These are phyloP conservation scores for Sphagnum contortum DNA, from an alignment of 225 moss, liverwort and hornwort genomes.

Conservation along the genomic window DNA sequence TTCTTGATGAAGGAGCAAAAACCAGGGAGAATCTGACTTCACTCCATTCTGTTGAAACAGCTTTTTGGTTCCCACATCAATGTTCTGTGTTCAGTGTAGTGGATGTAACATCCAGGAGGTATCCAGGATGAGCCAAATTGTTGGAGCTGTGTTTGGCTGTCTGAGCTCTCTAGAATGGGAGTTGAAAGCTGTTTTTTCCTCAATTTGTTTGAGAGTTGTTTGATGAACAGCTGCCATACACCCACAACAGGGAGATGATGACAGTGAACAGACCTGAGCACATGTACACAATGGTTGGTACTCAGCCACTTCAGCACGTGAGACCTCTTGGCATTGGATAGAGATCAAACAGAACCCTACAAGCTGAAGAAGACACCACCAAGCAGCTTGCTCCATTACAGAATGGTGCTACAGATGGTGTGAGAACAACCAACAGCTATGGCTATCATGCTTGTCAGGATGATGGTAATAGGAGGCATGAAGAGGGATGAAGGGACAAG, in stretches of 20 bases:
- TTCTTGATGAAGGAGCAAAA: too few species aligned
- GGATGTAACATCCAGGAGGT: too few species aligned
- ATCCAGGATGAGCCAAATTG: too few species aligned
- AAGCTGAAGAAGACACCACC: conserved; percentile 84
- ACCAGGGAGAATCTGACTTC: too few species aligned
- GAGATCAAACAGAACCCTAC: conserved; percentile 77
- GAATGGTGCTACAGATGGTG: conserved; percentile 49
- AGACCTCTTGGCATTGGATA: conserved; percentile 95
- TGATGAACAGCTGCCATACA: conserved; percentile 49
- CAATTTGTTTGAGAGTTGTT: conserved; percentile 5
- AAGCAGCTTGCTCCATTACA: conserved; percentile 82
- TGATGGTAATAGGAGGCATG: conserved; percentile 88
- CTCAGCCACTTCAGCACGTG: conserved; percentile 77
- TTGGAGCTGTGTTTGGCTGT: too few species aligned
- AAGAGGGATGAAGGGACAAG: conserved; percentile 77
- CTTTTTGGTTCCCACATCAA: too few species aligned
- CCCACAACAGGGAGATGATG: conserved; percentile 84
- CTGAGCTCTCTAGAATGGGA: conserved; percentile 14
- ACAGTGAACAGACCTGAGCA: conserved; percentile 82
- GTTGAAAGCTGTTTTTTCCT: conserved; percentile 40
- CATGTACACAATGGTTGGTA: conserved; percentile 79
- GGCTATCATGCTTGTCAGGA: conserved; percentile 64
- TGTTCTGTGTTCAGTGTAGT: too few species aligned
- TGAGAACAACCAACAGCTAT: conserved; percentile 74
- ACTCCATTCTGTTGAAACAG: too few species aligned